Conservation (phyloP, 768 basidiomycete species). For the Pholiota microspora region DNA sequence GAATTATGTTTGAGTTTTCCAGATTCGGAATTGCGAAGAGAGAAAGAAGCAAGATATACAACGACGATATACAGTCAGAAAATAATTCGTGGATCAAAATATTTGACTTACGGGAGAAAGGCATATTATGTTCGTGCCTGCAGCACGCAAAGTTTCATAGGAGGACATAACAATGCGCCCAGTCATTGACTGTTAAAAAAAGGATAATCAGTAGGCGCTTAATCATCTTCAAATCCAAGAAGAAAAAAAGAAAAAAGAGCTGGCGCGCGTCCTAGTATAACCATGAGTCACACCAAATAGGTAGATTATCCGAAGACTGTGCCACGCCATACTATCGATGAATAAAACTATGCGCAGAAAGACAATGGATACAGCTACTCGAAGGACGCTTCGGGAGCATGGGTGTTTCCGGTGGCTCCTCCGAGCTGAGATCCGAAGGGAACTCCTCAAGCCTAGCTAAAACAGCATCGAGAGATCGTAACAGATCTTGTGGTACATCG, state of each 20-base stretch:
- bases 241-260: too few species aligned
- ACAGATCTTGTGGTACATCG: too few species aligned
- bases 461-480: not conserved
- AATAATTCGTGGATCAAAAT: not conserved
- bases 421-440: conserved; percentile 2
- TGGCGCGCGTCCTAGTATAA: too few species aligned
- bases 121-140: conserved; percentile 57
- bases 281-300: too few species aligned
- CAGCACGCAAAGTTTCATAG: conserved; percentile 58
- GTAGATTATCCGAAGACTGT: too few species aligned
- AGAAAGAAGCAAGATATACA: not conserved
- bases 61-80: not conserved
- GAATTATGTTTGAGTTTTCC: not conserved
- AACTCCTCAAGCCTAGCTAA: not conserved
- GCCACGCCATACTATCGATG: too few species aligned
- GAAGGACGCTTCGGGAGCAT: not conserved
- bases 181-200: conserved; percentile 47
- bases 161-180: conserved; percentile 64
- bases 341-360: not conserved
- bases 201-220: not conserved
- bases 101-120: conserved; percentile 56
- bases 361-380: conserved; percentile 8
- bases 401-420: not conserved
- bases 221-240: not conserved
- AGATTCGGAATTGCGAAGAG: not conserved